Conservation (phyloP, 1,284 basidiomycete genomes). For the Ceratobasidium sp. region DNA sequence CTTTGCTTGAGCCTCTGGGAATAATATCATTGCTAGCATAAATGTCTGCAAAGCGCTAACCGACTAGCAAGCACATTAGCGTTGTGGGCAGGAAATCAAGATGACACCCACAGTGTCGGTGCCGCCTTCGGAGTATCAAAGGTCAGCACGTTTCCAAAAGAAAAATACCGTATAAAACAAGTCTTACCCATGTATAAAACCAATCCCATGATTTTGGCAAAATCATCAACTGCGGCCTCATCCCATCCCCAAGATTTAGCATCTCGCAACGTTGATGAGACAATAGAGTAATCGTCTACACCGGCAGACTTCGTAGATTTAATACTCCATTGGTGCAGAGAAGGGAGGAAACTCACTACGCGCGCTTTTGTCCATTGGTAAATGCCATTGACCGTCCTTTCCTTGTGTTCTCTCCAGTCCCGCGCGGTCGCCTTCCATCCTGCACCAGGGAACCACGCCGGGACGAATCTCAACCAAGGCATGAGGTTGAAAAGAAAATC, state of each 20-base stretch:
- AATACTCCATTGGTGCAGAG: background rate
- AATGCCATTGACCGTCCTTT: background rate
- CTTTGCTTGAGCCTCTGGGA: slow-evolving; percentile 43
- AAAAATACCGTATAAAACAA: background rate
- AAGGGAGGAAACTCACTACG: background rate
- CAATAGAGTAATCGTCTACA: slow-evolving; percentile 16
- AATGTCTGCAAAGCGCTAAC: slow-evolving; percentile 38
- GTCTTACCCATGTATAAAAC: slow-evolving; percentile 4
- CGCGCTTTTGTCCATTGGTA: slow-evolving; percentile 18
- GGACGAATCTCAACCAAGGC: slow-evolving; percentile 11
- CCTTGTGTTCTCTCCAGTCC: slow-evolving; percentile 7
- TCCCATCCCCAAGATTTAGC: background rate
- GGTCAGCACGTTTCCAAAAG: background rate
- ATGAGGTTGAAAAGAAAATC: slow-evolving; percentile 24
- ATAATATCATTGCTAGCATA: slow-evolving; percentile 42
- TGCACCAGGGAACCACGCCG: slow-evolving; percentile 10
- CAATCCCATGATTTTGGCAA: background rate
- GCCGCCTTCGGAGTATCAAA: background rate
- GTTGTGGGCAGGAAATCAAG: background rate
- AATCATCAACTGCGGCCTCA: background rate
- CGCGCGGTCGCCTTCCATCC: background rate
- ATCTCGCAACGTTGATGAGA: slow-evolving; percentile 4
- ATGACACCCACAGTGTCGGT: slow-evolving; percentile 9
- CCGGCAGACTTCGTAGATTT: background rate
- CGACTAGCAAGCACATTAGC: slow-evolving; percentile 38